phyloP scores from a whole-genome alignment of 2,329 filamentous ascomycete species.

The Ophiocordyceps robertsii region DNA sequence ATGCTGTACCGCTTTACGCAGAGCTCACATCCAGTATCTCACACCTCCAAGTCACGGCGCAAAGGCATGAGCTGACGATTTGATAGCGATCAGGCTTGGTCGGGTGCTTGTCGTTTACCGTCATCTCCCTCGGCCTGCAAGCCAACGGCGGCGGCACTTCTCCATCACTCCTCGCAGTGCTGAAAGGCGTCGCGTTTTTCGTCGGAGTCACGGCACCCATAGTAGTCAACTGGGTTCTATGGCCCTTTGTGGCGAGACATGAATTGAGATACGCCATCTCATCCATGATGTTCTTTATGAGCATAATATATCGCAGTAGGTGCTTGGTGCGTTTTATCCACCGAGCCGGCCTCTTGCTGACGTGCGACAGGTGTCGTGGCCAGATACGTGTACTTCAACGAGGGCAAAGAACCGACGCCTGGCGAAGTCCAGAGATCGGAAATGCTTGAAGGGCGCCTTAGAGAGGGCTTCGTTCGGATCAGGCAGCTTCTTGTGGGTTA shows the following conservation, averaged over 20 bases:
- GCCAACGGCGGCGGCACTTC: slow-evolving; percentile 18
- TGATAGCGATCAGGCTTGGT: slow-evolving; percentile 39
- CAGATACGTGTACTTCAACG: slow-evolving; percentile 45
- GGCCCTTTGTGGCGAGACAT: slow-evolving; percentile 48
- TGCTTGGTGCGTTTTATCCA: neutral
- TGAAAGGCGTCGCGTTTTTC: slow-evolving; percentile 35
- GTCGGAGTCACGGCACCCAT: slow-evolving; percentile 39
- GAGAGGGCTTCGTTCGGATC: slow-evolving; percentile 45
- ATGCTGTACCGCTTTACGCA: slow-evolving; percentile 44
- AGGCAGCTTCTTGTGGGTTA: slow-evolving; percentile 35
- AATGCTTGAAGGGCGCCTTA: slow-evolving; percentile 43
- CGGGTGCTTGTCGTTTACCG: slow-evolving; percentile 42
- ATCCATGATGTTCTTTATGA: slow-evolving; percentile 43
- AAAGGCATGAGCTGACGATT: neutral
- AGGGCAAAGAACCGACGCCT: slow-evolving; percentile 34
- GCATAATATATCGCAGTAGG: slow-evolving; percentile 40
- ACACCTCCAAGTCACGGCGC: neutral
- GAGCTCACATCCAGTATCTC: slow-evolving; percentile 35
- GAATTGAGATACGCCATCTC: slow-evolving; percentile 42
- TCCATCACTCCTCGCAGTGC: slow-evolving; percentile 26
- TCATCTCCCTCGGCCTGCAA: slow-evolving; percentile 33
- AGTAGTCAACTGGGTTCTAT: slow-evolving; percentile 44
- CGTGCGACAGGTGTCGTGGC: slow-evolving; percentile 30
- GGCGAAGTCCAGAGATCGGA: slow-evolving; percentile 40
- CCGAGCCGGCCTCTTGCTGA: neutral